Base-by-base conservation (phyloP, 345 rosid species). In the Salix koriyanagi region DNA sequence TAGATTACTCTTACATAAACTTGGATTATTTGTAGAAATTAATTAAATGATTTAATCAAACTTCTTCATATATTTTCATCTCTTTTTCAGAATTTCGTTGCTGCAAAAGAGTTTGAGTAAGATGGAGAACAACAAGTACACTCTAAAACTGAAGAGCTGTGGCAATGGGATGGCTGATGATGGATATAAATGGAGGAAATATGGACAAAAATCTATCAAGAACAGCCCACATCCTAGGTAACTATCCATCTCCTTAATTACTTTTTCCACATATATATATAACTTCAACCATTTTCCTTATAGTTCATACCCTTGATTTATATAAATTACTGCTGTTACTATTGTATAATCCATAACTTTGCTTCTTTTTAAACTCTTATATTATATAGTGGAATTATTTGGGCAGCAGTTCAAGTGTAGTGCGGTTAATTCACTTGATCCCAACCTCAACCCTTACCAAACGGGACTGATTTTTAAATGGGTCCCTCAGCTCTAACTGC, bases 171-270 rank as follows among this genome's bases (percentile, higher is more conserved):
- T 86, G 89, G 82, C 82, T 70, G 92, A 90, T 81, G 98, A 94
- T 82, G 98, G 97, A n/a, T 94, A 92, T 74, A 92, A 91, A 84
- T 94, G 98, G 98, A 88, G 98, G 80, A 94, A 94, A 68, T 94
- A 94, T 73, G 98, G 98, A 11, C 98, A 92, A 37, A 94, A 94
- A 83, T 84, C 91, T 65, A 94, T 94, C 73, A 94, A 94, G 85
- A 89, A 89, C 77, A 94, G 88, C 83, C 92, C 94, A 26, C 86
- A 89, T 83, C 98, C 97, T 26, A 88, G 98, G 97, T 93, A 81
- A 23, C 10, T 1, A 44, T 12, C 12, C 60, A 39, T 52, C 25
- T 52, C 58, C 23, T 52, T 18, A 2, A 30, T 30, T 14, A 28
- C 18, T 64, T 26, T 64, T 13, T 32, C 34, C 34, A 30, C 2